Base-by-base conservation (phyloP, 2,329 filamentous ascomycete species). In the Waltergamsia citrina region DNA sequence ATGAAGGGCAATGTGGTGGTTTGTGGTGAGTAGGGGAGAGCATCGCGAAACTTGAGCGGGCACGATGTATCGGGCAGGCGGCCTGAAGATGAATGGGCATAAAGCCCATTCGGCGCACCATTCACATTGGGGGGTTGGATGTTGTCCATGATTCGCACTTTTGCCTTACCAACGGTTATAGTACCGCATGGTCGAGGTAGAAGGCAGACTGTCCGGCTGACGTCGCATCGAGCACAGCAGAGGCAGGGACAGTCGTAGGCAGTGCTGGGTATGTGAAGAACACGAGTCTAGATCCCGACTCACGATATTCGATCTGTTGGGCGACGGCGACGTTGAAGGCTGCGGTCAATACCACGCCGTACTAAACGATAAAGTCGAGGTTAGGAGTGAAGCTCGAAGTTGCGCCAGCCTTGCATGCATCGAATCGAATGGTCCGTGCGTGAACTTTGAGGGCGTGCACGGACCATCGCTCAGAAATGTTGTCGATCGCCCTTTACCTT, bases 21-120 rank as follows among this genome's bases (percentile, higher is more conserved):
- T 52, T 90, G 80, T 17, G 85, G 85, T 33, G 84, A 85, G 57
- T 79, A 88, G n/a, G 83, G 81, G 29, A 92, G 65, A 20, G 84
- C 84, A 50, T 92, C 82, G 37, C 81, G 72, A 10, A 92, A 71
- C 4, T 71, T 72, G 50, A 79, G 76, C 2, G 77, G 67, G 35
- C 66, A 54, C 25, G 50, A 41, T 25, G 47, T 35, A 15, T 46
- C 43, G 33, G 48, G 20, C 44, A 35, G 32, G 50, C 42, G 12
- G 40, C 30, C 30, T 41, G 42, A 35, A 41, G 45, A 32, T 44
- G 37, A 25, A 18, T 48, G 45, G 36, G 43, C 41, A 35, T 43
- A 41, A 29, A 45, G 33, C 44, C 60, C 60, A 48, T 62, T 61
- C 12, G 27, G 35, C 8, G 27, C 12, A 17, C 33, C 36, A 24